phyloP scores from a whole-genome alignment of 805 yeast genomes.

The Ogataea paradorogensis region DNA sequence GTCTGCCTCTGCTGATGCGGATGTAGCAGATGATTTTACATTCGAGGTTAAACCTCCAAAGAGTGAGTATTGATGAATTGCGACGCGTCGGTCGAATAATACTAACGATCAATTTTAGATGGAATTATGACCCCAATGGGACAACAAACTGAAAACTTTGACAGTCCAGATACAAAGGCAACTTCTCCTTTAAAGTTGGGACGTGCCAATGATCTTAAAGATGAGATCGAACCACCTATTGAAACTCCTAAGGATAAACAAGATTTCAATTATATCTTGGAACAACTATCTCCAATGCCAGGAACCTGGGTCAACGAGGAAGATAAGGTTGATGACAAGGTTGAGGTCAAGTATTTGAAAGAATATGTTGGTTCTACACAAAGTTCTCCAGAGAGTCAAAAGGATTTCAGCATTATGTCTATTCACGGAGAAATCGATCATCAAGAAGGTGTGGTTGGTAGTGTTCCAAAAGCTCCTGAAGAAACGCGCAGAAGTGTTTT shows the following conservation, averaged over 20 bases:
- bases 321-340: slow-evolving; percentile 11
- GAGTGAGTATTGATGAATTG: slow-evolving; percentile 2
- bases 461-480: slow-evolving; percentile 3
- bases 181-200: slow-evolving; percentile 28
- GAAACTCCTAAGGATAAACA: slow-evolving; percentile 17
- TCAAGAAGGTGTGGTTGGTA: neutral
- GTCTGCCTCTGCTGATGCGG: slow-evolving; percentile 1
- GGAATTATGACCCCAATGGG: slow-evolving; percentile 14
- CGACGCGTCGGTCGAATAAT: slow-evolving; percentile 8
- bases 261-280: slow-evolving; percentile 27
- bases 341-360: slow-evolving; percentile 6
- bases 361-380: slow-evolving; percentile 18
- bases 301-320: slow-evolving; percentile 28
- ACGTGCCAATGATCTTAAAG: neutral
- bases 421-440: slow-evolving; percentile 21
- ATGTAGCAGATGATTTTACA: slow-evolving; percentile 15
- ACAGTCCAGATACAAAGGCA: slow-evolving; percentile 23
- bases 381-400: slow-evolving; percentile 19
- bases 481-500: slow-evolving; percentile 1
- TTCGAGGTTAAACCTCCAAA: slow-evolving; percentile 13
- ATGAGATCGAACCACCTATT: neutral
- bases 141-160: slow-evolving; percentile 2
- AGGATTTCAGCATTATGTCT: slow-evolving; percentile 13
- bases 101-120: slow-evolving; percentile 4
- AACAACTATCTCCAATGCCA: slow-evolving; percentile 28